These are phyloP conservation scores for Didymella keratinophila DNA, from an alignment of 2,329 filamentous ascomycete species.

Conservation along the genomic window DNA sequence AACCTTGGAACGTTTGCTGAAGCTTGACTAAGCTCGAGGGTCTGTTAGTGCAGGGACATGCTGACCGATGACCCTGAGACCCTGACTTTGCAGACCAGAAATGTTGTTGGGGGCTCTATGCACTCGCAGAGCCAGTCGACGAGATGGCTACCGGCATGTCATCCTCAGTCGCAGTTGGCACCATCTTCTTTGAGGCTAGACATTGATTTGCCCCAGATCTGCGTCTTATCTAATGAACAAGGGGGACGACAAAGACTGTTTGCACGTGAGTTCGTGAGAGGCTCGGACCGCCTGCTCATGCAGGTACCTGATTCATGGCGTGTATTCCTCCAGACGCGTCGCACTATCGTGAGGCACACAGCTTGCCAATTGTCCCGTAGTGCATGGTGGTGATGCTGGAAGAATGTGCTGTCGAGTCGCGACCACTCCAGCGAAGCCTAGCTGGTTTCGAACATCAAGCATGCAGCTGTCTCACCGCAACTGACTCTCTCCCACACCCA, in stretches of 20 bases:
- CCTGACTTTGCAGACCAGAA: neutral
- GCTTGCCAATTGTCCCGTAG: neutral
- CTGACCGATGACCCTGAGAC: neutral
- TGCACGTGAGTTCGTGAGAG: constrained; percentile 13
- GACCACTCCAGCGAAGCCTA: constrained; percentile 13
- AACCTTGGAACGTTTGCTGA: neutral
- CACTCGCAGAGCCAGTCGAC: neutral
- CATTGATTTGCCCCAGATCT: constrained; percentile 8
- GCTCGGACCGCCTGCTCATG: constrained; percentile 11
- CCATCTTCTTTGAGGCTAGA: neutral
- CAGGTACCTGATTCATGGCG: constrained; percentile 13
- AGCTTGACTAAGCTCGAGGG: neutral
- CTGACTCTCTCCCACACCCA: constrained; percentile 20
- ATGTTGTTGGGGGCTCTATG: neutral
- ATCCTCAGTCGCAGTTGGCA: neutral
- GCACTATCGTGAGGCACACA: neutral
- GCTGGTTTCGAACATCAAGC: constrained; percentile 6
- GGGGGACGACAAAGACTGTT: constrained; percentile 1
- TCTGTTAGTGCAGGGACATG: neutral
- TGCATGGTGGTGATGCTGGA: neutral
- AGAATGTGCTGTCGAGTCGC: constrained; percentile 6
- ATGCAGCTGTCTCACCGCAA: constrained; percentile 20
- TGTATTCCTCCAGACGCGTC: neutral
- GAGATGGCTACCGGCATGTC: no score
- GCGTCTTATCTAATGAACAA: neutral